Percentiles rank a stretch among this genome's conserved stretches.
These are phyloP conservation scores for Fragilariopsis cylindrus DNA, from an alignment of 108 stramenopile species.

Conservation along the genomic window DNA sequence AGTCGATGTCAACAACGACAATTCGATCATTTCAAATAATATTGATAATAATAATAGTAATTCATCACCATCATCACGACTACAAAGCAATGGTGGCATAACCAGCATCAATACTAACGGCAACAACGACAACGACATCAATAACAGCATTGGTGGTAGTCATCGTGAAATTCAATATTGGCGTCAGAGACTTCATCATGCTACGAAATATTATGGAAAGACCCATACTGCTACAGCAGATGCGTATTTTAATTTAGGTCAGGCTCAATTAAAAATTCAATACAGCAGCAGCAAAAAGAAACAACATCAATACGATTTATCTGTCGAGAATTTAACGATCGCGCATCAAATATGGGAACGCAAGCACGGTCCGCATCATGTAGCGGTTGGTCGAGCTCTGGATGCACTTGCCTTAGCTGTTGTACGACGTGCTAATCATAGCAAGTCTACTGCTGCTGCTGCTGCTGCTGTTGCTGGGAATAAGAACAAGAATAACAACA, in stretches of 20 bases:
- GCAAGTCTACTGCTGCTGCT: not conserved
- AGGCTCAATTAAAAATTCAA: slow-evolving; percentile 17
- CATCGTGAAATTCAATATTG: slow-evolving; percentile 21
- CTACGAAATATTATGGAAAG: slow-evolving; percentile 1
- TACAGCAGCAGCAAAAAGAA: not conserved
- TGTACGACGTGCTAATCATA: not conserved
- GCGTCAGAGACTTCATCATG: slow-evolving; percentile 2
- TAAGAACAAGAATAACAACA: not conserved
- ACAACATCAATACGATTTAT: slow-evolving; percentile 6
- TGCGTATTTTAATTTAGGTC: slow-evolving; percentile 17
- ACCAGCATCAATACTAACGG: not conserved
- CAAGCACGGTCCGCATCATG: slow-evolving; percentile 20
- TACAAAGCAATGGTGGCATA: not conserved
- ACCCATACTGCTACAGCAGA: slow-evolving; percentile 15
- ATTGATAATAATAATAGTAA: not conserved
- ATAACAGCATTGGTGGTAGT: not conserved
- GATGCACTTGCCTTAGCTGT: slow-evolving; percentile 28
- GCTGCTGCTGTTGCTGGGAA: not conserved
- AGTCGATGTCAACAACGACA: not conserved
- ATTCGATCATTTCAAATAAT: not conserved
- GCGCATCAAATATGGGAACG: slow-evolving; percentile 17
- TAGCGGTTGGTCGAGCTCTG: slow-evolving; percentile 23
- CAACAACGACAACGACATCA: not conserved
- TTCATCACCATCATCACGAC: not conserved
- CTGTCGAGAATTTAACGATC: slow-evolving; percentile 16